A percentile compares a stretch with the other conserved stretches of the same genome.
Evolutionary conservation across 306 rosid species (phyloP).

Genomic region (Ammopiptanthus mongolicus): DNA sequence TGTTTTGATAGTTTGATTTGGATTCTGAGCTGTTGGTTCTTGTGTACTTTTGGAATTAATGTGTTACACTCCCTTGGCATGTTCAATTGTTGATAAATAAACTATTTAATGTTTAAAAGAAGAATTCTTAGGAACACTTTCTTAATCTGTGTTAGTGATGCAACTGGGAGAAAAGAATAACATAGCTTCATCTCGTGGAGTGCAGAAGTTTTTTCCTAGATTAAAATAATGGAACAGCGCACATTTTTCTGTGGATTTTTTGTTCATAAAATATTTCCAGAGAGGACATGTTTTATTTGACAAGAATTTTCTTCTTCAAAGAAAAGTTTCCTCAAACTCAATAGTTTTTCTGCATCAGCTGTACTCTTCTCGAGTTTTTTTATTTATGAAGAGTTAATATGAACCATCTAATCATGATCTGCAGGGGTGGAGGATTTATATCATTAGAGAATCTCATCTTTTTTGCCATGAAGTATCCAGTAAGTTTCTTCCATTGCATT

Average conservation of each 20-base stretch:
- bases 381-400: background rate
- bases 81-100: background rate
- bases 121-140: background rate
- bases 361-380: background rate
- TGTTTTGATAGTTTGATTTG: background rate
- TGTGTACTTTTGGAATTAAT: background rate
- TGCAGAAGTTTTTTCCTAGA: background rate
- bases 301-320: conserved; percentile 4
- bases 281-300: background rate
- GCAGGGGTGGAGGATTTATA: conserved; percentile 93
- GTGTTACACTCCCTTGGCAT: background rate
- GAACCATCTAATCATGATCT: conserved; percentile 24
- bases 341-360: background rate
- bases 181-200: background rate
- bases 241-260: background rate
- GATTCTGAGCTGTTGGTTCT: background rate
- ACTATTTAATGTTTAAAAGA: too few relatives aligned
- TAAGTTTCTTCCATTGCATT: conserved; percentile 39
- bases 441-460: conserved; percentile 93
- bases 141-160: background rate
- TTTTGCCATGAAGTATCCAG: conserved; percentile 78
- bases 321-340: background rate
- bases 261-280: background rate
- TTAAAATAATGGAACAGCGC: background rate
- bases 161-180: background rate